Evolutionary conservation across 2,329 filamentous ascomycete genomes (phyloP).

Genomic region (Basipetospora chlamydospora): DNA sequence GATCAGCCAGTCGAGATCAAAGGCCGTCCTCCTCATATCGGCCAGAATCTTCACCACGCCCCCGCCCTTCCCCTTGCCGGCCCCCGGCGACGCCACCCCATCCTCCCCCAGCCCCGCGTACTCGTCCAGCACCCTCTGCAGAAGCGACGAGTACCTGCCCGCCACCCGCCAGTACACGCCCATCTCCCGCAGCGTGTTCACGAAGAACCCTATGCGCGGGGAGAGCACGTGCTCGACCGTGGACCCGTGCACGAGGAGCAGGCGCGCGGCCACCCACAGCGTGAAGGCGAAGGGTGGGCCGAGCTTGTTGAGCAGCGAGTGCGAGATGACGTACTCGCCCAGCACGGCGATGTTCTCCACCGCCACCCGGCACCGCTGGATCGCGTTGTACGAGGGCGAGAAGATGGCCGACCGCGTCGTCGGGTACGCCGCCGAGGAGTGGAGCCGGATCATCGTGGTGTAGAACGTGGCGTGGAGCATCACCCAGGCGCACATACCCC

Average conservation of each 20-base stretch:
- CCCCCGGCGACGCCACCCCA: constrained; percentile 64
- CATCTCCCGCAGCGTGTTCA: constrained; percentile 68
- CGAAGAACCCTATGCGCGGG: constrained; percentile 65
- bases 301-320: constrained; percentile 62
- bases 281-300: constrained; percentile 87
- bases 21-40: constrained; percentile 83
- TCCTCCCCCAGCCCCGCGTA: too few species aligned
- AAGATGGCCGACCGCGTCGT: constrained; percentile 81
- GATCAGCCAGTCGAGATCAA: constrained; percentile 81
- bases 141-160: constrained; percentile 62
- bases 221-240: constrained; percentile 76
- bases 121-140: constrained; percentile 75
- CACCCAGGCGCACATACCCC: constrained; percentile 68
- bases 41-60: constrained; percentile 75
- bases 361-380: constrained; percentile 66
- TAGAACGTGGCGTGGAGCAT: constrained; percentile 87
- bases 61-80: constrained; percentile 61
- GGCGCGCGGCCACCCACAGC: constrained; percentile 77
- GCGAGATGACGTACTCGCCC: constrained; percentile 62
- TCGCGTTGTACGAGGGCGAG: constrained; percentile 74
- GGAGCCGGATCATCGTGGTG: constrained; percentile 76
- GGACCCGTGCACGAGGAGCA: constrained; percentile 78
- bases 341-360: constrained; percentile 72
- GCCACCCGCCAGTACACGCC: constrained; percentile 78
- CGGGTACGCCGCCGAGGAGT: constrained; percentile 85